Evolutionary conservation across 2,329 filamentous ascomycete genomes (phyloP), one percentile per base, ranked within the genome.

Genomic region (Thermoascus crustaceus): DNA sequence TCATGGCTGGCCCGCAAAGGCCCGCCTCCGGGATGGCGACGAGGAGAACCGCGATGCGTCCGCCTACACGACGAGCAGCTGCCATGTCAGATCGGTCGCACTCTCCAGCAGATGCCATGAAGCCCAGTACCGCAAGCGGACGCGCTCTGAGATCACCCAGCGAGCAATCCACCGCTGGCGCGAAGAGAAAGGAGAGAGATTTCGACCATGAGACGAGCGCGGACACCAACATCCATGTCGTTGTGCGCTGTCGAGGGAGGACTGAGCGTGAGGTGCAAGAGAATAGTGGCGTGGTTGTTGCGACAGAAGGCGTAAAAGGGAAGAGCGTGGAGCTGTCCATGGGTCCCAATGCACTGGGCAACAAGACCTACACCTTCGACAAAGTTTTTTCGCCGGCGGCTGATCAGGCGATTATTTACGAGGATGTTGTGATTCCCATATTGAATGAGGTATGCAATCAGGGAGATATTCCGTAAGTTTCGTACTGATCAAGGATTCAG

Each of bases 221-320:
- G 50, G 87, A 94, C 61, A 96, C 89, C 5, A 98, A 95, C 58
- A 98, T 98, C 63, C 91, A 93, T 57, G 91, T 98, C 30, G 88
- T 96, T 21, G 93, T 98, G 39, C 76, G 91, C 45, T 98, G 89
- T 66, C 77, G 91, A 48, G 91, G 89, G 4, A 82, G 91, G 44
- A 96, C 85, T 57, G 85, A 94, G 49, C 80, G 89, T 47, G 91
- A 98, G 65, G 80, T 95, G 35, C 76, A 80, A 49, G 91, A 98
- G 61, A 98, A 94, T 63, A 95, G 87, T 57, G 85, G 86, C 24
- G 87, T 96, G 2, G 88, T 96, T 1, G 78, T 98, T 7, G 79
- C 75, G 16, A 89, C 88, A 3, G 84, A 91, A 48, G 87, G 85
- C n/a, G 79, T 86, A 42, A 89, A 85, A 62, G 87, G 88, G 29